Evolutionary conservation across 2,329 filamentous ascomycete species (phyloP).

Genomic region (Arthrobotrys sinensis): DNA sequence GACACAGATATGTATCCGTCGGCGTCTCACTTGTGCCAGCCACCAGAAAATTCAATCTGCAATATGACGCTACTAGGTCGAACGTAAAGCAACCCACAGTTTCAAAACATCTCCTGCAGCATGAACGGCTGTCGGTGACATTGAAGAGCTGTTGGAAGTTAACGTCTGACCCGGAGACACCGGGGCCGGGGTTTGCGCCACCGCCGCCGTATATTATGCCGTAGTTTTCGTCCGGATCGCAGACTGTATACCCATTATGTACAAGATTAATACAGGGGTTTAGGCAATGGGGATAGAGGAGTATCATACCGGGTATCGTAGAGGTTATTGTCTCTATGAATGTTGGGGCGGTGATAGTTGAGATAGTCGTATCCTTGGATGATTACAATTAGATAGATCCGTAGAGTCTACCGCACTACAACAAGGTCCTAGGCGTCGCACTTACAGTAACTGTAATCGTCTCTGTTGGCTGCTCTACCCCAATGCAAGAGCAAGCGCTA

Average conservation of each 20-base stretch:
- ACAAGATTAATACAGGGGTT: not conserved
- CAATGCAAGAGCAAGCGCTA: slow-evolving; percentile 28
- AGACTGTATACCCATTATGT: not conserved
- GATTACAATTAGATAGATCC: not conserved
- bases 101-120: slow-evolving; percentile 3
- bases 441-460: slow-evolving; percentile 26
- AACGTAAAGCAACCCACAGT: slow-evolving; percentile 11
- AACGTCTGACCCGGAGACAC: slow-evolving; percentile 10
- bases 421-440: not conserved
- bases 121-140: not conserved
- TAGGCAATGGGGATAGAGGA: not conserved
- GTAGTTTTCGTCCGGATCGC: slow-evolving; percentile 7
- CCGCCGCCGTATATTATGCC: slow-evolving; percentile 11
- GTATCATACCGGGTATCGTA: not conserved
- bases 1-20: slow-evolving; percentile 15
- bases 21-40: slow-evolving; percentile 14
- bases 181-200: slow-evolving; percentile 14
- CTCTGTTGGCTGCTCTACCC: not conserved
- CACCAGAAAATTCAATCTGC: not conserved
- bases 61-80: slow-evolving; percentile 9
- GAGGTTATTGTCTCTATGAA: not conserved
- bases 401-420: not conserved
- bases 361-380: slow-evolving; percentile 4
- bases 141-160: slow-evolving; percentile 4
- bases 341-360: not conserved